Percentiles rank a stretch among this genome's conserved stretches.
Evolutionary conservation across 2,329 filamentous ascomycete species (phyloP).

Genomic region (Diaporthe longicolla): DNA sequence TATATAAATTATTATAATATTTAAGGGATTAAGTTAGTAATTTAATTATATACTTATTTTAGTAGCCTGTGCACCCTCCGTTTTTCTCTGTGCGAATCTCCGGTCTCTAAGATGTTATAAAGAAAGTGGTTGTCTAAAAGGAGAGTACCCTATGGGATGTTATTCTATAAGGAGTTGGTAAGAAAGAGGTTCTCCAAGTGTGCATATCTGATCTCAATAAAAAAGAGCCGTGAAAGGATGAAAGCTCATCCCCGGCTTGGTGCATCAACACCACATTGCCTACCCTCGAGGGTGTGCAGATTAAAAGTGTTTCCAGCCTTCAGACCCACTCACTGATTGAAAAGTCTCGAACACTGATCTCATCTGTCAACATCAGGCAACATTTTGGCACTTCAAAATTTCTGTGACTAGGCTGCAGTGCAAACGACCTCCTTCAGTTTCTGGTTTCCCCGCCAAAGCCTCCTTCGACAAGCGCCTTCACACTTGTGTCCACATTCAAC

Average conservation of each 20-base stretch:
- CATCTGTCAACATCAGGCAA: neutral
- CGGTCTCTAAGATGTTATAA: no score
- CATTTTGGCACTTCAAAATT: neutral
- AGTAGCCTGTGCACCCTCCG: no score
- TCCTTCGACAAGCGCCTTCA: neutral
- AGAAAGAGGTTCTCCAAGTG: no score
- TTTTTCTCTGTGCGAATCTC: no score
- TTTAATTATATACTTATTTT: no score
- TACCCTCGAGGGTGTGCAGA: neutral
- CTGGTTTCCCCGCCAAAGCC: neutral
- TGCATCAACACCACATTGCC: neutral
- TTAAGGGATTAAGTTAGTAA: no score
- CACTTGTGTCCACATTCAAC: no score
- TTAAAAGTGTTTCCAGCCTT: neutral
- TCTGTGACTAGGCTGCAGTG: neutral
- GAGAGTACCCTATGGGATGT: no score
- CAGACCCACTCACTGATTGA: neutral
- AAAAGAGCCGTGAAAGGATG: neutral
- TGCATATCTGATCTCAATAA: no score
- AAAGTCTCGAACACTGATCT: neutral
- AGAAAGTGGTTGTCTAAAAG: no score
- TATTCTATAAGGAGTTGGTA: no score
- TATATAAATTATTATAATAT: no score
- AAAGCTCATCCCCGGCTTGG: neutral
- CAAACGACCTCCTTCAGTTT: neutral